Evolutionary conservation across 331 rosid genomes (phyloP), one percentile per base, ranked within the genome.

Genomic region (Ulmus americana): DNA sequence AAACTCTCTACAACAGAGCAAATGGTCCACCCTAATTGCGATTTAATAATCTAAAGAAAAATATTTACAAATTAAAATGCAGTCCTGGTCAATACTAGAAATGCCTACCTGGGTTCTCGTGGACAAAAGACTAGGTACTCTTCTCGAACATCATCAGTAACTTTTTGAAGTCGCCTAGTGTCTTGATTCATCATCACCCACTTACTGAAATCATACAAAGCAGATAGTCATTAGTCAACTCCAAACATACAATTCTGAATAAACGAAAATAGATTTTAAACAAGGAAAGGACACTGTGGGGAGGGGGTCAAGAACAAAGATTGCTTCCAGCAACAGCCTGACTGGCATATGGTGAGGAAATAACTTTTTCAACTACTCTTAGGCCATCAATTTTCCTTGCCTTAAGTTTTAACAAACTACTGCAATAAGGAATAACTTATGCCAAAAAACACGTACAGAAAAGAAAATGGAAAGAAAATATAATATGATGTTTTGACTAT

Each of bases 131-230:
- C 69, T 51, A 94, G 69, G 69, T 70, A 72, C 77, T 94, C 99
- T 10, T 92, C 91, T 8, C 91, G 83, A 55, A 94, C 84, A 43
- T 87, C 99, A 57, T 87, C 97, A 3, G 74, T 76, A n/a, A 90
- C 85, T 74, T 89, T 92, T 76, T 90, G 97, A 56, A 90, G 88
- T 54, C 97, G 78, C 79, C 99, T 79, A 9, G 95, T 90, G 76
- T 94, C 90, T 75, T 85, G 74, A 62, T 87, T 94, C 99, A 90
- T 90, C 99, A 90, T 87, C 74, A 90, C 74, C 99, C 99, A 90
- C 81, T 94, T 94, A 79, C 99, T 94, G 79, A 76, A 85, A 83
- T 74, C 74, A 74, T 57, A 63, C 52, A 63, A 62, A 52, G 39
- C 39, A 65, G 45, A 67, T 53, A 49, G 68, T 66, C 68, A 85